Evolutionary conservation across 352 stramenopile genomes (phyloP).

Genomic region (Blastocystis sp.): DNA sequence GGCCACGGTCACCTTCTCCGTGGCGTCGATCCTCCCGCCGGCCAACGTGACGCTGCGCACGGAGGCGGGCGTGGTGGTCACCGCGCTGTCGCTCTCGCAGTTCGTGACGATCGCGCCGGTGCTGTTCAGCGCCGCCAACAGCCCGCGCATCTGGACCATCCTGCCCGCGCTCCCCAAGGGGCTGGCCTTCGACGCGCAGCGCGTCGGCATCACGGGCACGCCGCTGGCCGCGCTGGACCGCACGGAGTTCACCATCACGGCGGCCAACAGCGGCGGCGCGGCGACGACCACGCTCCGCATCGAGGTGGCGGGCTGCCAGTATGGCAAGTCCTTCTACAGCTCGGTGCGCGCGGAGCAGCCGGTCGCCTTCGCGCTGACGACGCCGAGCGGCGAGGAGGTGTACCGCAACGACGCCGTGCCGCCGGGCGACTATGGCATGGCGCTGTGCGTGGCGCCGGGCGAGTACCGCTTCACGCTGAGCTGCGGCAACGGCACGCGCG

Average conservation of each 20-base stretch:
- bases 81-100: background rate
- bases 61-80: background rate
- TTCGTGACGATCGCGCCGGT: background rate
- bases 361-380: background rate
- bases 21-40: background rate
- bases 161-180: background rate
- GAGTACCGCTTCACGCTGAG: no score
- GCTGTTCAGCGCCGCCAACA: background rate
- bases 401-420: background rate
- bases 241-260: conserved; percentile 22
- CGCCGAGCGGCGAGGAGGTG: no score
- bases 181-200: background rate
- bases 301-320: background rate
- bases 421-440: background rate
- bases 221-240: background rate
- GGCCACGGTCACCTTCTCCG: background rate
- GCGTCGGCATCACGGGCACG: background rate
- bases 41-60: background rate
- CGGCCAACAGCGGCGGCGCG: conserved; percentile 9
- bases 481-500: background rate
- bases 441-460: no score
- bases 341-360: background rate
- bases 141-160: background rate
- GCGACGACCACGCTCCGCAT: background rate
- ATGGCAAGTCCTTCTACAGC: conserved; percentile 19